A percentile compares a stretch with the other conserved stretches of the same genome.
Evolutionary conservation across 305 asterid species (phyloP).

Genomic region (Solanum aculeatissimum): DNA sequence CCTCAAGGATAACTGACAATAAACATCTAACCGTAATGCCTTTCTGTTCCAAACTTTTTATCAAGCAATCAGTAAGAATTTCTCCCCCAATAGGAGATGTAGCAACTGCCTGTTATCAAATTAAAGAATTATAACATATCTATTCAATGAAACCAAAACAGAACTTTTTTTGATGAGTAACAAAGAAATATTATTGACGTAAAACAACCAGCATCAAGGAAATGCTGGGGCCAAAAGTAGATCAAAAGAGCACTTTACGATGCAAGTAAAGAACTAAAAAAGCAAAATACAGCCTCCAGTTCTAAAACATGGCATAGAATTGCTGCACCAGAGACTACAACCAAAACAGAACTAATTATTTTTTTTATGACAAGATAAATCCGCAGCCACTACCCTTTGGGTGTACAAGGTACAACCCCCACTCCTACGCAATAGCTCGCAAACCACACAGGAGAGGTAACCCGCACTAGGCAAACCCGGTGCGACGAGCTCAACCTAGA

Average conservation of each 20-base stretch:
- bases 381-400: too few species aligned
- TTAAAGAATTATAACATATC: neutral
- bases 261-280: neutral
- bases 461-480: too few species aligned
- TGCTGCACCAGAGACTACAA: neutral
- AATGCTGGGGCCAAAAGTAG: neutral
- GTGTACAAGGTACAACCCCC: too few species aligned
- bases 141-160: neutral
- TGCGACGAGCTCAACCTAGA: too few species aligned
- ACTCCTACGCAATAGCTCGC: too few species aligned
- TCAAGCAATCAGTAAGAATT: conserved; percentile 66
- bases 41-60: conserved; percentile 85
- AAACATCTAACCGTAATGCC: conserved; percentile 60
- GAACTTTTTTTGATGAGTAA: neutral
- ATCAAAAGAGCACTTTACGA: neutral
- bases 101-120: conserved; percentile 49
- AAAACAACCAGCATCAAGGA: neutral
- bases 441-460: too few species aligned
- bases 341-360: neutral
- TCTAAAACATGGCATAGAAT: neutral
- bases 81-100: conserved; percentile 84
- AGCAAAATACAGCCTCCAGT: neutral
- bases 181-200: neutral
- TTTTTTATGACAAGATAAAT: too few species aligned
- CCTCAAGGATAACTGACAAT: neutral